A percentile compares a stretch with the other conserved stretches of the same genome.
Evolutionary conservation across 1,139 yeast species (phyloP).

Genomic region (Saccharomyces hybrid): DNA sequence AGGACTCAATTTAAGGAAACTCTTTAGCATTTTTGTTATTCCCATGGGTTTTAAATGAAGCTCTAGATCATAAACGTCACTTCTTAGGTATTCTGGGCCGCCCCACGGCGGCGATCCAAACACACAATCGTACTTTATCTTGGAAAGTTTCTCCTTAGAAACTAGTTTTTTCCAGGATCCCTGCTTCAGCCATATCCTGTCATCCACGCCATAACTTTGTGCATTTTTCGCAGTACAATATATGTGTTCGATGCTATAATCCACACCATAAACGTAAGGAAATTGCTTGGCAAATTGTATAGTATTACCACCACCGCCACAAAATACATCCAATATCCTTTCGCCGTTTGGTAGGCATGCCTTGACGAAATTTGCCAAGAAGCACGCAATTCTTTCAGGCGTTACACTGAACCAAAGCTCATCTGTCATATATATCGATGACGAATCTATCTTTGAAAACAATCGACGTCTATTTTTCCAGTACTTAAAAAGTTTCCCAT

Average conservation of each 20-base stretch:
- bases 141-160: slow-evolving; percentile 21
- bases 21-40: slow-evolving; percentile 39
- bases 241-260: slow-evolving; percentile 51
- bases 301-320: slow-evolving; percentile 95
- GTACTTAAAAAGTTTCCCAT: slow-evolving; percentile 19
- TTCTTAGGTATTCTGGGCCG: slow-evolving; percentile 61
- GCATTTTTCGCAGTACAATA: slow-evolving; percentile 67
- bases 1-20: slow-evolving; percentile 38
- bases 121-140: slow-evolving; percentile 48
- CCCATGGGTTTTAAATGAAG: slow-evolving; percentile 41
- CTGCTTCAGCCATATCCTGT: slow-evolving; percentile 40
- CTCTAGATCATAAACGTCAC: slow-evolving; percentile 42
- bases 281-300: slow-evolving; percentile 69
- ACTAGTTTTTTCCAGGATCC: slow-evolving; percentile 53
- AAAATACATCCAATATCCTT: slow-evolving; percentile 60
- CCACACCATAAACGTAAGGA: slow-evolving; percentile 57
- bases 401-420: slow-evolving; percentile 92
- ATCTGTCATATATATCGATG: slow-evolving; percentile 64
- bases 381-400: slow-evolving; percentile 66
- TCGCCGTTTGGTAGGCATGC: slow-evolving; percentile 44
- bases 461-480: slow-evolving; percentile 23
- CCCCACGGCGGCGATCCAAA: slow-evolving; percentile 98
- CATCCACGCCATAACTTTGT: slow-evolving; percentile 54
- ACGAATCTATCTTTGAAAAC: slow-evolving; percentile 36
- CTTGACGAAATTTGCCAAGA: slow-evolving; percentile 50